Conservation (phyloP, 352 stramenopile genomes). For the Pelagophyceae sp. region DNA sequence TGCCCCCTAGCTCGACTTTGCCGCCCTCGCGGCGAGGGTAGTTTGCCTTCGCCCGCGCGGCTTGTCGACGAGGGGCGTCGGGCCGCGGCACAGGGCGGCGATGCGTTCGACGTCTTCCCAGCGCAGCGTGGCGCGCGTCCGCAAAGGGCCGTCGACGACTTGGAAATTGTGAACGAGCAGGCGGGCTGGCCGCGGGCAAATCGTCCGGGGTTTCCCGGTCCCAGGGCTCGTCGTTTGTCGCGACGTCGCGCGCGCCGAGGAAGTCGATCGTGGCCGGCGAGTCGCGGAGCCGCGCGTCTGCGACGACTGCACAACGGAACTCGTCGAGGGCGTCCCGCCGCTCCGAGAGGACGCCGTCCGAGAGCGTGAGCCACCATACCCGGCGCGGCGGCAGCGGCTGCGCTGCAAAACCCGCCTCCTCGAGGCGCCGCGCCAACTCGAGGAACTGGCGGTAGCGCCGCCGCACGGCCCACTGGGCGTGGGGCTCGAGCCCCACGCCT, state of each 20-base stretch:
- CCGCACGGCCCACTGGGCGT: background rate
- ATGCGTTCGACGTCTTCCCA: background rate
- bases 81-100: background rate
- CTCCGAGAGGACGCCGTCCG: background rate
- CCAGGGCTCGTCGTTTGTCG: background rate
- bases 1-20: too few species aligned
- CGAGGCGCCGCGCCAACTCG: background rate
- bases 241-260: background rate
- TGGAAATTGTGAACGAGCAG: background rate
- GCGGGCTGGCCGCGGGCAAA: background rate
- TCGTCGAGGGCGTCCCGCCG: background rate
- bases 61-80: background rate
- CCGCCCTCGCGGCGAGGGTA: too few species aligned
- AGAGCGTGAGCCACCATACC: background rate
- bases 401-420: background rate
- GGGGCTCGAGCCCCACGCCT: background rate
- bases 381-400: background rate
- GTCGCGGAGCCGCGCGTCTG: background rate
- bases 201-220: background rate
- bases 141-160: background rate
- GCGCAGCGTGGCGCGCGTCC: background rate
- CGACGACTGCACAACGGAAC: background rate
- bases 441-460: constrained; percentile 2
- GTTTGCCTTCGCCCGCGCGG: too few species aligned
- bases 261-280: background rate